Percentiles rank a stretch among this genome's conserved stretches.
Conservation (phyloP, 768 basidiomycete species). For the Mycena amicta region DNA sequence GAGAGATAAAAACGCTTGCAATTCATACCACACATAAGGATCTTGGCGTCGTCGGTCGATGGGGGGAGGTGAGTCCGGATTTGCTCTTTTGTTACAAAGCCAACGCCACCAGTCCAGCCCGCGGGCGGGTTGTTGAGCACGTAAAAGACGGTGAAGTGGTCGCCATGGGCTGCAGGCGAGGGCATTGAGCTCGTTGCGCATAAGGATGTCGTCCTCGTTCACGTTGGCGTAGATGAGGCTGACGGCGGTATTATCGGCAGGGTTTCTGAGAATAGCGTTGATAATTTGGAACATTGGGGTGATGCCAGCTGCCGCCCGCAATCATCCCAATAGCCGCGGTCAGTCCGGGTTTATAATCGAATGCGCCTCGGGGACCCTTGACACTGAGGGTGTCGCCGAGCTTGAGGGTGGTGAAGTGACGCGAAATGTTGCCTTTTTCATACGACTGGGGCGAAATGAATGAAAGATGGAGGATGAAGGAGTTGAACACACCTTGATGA, state of each 20-base stretch:
- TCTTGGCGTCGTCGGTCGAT: constrained; percentile 66
- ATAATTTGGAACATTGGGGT: constrained; percentile 99
- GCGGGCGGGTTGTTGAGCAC: constrained; percentile 94
- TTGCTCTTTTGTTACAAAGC: constrained; percentile 92
- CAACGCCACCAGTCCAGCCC: constrained; percentile 85
- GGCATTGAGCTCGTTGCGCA: constrained; percentile 84
- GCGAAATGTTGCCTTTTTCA: constrained; percentile 96
- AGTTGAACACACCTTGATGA: constrained; percentile 77
- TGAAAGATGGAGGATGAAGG: constrained; percentile 4
- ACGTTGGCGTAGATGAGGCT: constrained; percentile 97
- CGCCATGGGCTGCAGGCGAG: constrained; percentile 62
- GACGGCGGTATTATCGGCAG: constrained; percentile 80
- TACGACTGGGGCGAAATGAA: constrained; percentile 63
- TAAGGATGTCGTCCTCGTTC: constrained; percentile 87
- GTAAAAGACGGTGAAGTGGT: constrained; percentile 77
- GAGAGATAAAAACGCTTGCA: neutral
- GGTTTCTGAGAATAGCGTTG: constrained; percentile 88
- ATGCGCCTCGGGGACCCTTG: constrained; percentile 96
- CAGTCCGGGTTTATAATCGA: constrained; percentile 76
- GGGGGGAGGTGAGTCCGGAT: constrained; percentile 82
- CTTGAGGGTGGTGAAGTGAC: constrained; percentile 77
- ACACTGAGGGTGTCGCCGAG: constrained; percentile 87
- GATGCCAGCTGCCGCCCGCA: constrained; percentile 96
- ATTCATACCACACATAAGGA: constrained; percentile 77
- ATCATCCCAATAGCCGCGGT: constrained; percentile 92